Evolutionary conservation across 768 basidiomycete species (phyloP).

Genomic region (Auricularia heimuer): DNA sequence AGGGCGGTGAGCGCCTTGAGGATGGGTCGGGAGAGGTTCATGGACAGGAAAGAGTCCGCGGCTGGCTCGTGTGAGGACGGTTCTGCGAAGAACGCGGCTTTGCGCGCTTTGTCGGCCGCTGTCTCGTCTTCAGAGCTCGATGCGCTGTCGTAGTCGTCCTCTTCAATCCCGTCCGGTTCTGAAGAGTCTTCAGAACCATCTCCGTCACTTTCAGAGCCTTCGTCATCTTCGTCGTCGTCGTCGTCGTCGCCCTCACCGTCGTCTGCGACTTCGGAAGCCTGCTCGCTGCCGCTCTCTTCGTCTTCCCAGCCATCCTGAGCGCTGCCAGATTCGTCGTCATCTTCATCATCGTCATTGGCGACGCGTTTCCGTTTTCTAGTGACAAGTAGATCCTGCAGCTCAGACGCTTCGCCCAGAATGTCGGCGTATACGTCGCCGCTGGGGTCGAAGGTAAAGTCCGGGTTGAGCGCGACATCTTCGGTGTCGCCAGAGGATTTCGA

Average conservation of each 20-base stretch:
- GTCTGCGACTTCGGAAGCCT: conserved; percentile 12
- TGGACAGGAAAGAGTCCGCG: conserved; percentile 69
- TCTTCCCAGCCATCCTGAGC: not conserved
- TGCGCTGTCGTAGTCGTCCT: conserved; percentile 30
- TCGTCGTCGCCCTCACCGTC: conserved; percentile 10
- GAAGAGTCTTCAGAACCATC: conserved; percentile 20
- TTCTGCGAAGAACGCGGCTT: conserved; percentile 68
- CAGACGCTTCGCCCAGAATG: conserved; percentile 32
- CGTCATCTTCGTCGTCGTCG: conserved; percentile 24
- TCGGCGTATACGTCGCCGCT: conserved; percentile 61
- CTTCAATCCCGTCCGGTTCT: conserved; percentile 18
- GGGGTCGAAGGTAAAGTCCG: conserved; percentile 75
- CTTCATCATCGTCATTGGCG: conserved; percentile 13
- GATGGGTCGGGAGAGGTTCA: conserved; percentile 93
- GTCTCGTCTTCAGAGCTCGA: conserved; percentile 56
- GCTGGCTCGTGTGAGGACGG: conserved; percentile 23
- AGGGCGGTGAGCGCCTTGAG: conserved; percentile 82
- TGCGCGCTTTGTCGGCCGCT: conserved; percentile 52
- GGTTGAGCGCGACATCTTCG: conserved; percentile 61
- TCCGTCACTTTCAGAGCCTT: conserved; percentile 16
- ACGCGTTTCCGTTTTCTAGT: conserved; percentile 58
- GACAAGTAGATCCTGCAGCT: conserved; percentile 48
- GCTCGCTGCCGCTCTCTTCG: conserved; percentile 6
- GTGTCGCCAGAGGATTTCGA: conserved; percentile 19
- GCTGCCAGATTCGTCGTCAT: too few species aligned